Evolutionary conservation across 2,329 filamentous ascomycete genomes (phyloP), one percentile per base, ranked within the genome.

Genomic region (Cladosporium sp.): DNA sequence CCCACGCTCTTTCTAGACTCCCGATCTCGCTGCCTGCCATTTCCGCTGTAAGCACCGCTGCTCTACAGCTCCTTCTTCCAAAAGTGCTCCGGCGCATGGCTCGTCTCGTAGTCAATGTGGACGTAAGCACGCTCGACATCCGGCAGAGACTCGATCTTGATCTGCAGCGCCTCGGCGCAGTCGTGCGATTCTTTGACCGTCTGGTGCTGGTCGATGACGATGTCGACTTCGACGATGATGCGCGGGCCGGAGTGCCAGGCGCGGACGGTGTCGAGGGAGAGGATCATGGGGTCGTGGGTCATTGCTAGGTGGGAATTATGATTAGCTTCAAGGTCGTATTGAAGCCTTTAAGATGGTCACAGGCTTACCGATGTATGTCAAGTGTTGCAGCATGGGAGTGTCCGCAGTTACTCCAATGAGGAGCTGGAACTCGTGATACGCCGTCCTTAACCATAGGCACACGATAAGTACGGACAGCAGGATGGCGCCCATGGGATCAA

Each of bases 31-130:
- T 21, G n/a, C n/a, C 26, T 23, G 23, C 30, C 21, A n/a, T 18
- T 58, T 14, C 14, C 36, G 18, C 21, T 36, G 30, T 58, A 28
- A 28, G 56, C 30, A 18, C 56, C 23, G 56, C 56, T 62, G 48
- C 30, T 36, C 58, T 76, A 88, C 56, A 89, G 73, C 70, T 89
- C 86, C 79, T 89, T 89, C 77, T 89, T 89, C 76, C 87, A 77
- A 68, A 85, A 88, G 76, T 89, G 93, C 81, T 97, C 93, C 0
- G 94, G 94, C 78, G 95, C 93, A 78, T 98, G 95, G 21, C 90
- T 93, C 4, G 93, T 97, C 81, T 98, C 95, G 73, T 96, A 98
- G 78, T 99, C 95, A 21, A 97, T 93, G 77, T 99, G 95, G 23
- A 98, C 95, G 76, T 97, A 98, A 0, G 93, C 93, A 66, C 95